A percentile compares a stretch with the other conserved stretches of the same genome.
Conservation (phyloP, 805 yeast species). For the Teunomyces lycoperdinae region DNA sequence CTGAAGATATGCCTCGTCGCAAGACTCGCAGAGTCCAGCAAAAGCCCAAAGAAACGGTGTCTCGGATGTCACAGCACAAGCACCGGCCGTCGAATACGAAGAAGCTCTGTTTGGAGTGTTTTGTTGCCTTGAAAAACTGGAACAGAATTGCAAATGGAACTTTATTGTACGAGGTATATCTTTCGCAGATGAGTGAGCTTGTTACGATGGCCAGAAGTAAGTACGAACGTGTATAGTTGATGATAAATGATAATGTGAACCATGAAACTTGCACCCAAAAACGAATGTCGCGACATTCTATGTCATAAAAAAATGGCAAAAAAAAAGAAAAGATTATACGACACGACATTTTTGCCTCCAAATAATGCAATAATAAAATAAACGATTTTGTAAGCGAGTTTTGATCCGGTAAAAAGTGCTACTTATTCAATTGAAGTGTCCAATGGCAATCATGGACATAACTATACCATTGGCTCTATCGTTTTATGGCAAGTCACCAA, state of each 20-base stretch:
- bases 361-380: too few species aligned
- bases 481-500: background rate
- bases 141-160: constrained; percentile 21
- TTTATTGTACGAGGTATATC: constrained; percentile 19
- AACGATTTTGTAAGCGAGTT: too few species aligned
- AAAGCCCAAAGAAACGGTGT: constrained; percentile 10
- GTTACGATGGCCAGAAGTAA: constrained; percentile 16
- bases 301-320: background rate
- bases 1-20: constrained; percentile 6
- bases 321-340: background rate
- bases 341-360: background rate
- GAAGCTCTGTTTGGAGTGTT: constrained; percentile 25
- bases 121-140: constrained; percentile 7
- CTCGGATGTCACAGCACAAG: constrained; percentile 3
- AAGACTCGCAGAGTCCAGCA: constrained; percentile 13
- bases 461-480: too few species aligned
- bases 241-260: background rate
- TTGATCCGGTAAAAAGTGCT: too few species aligned
- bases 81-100: constrained; percentile 14
- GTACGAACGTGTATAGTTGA: background rate
- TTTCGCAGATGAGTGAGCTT: constrained; percentile 20
- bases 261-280: background rate
- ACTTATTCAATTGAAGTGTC: too few species aligned
- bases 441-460: too few species aligned
- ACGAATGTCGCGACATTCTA: background rate